These are phyloP conservation scores for Backusella westeae DNA, from an alignment of 192 early-diverging fungal species.

Conservation along the genomic window DNA sequence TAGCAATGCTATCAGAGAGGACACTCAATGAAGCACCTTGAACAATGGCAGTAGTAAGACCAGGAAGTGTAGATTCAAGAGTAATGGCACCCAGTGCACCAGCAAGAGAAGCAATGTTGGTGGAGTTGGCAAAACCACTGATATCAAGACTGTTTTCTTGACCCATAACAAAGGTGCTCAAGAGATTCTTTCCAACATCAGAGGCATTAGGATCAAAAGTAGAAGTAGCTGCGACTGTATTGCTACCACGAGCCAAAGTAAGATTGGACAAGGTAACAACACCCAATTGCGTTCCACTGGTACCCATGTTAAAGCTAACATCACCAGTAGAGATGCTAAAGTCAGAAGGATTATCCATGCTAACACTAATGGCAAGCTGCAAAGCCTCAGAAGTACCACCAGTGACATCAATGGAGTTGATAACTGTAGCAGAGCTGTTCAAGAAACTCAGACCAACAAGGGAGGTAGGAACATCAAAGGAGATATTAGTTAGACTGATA, in stretches of 20 bases:
- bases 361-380: constrained; percentile 39
- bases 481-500: constrained; percentile 46
- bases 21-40: constrained; percentile 40
- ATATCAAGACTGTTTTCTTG: constrained; percentile 40
- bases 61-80: constrained; percentile 46
- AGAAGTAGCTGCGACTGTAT: constrained; percentile 37
- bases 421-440: constrained; percentile 45
- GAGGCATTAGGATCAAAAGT: constrained; percentile 47
- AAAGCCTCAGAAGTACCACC: constrained; percentile 47
- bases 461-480: constrained; percentile 48
- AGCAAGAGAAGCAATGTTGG: constrained; percentile 45
- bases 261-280: constrained; percentile 43
- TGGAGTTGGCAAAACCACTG: constrained; percentile 40
- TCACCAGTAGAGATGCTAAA: constrained; percentile 50
- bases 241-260: constrained; percentile 43
- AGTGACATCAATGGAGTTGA: constrained; percentile 53
- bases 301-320: constrained; percentile 47
- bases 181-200: constrained; percentile 40
- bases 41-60: constrained; percentile 43
- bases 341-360: constrained; percentile 43
- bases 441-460: constrained; percentile 58
- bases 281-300: constrained; percentile 43
- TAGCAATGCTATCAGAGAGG: constrained; percentile 36
- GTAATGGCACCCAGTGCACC: constrained; percentile 39
- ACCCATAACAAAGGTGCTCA: constrained; percentile 50